Percentiles rank a stretch among this genome's conserved stretches.
phyloP scores from a whole-genome alignment of 805 yeast genomes.

The Ascoidea asiatica region DNA sequence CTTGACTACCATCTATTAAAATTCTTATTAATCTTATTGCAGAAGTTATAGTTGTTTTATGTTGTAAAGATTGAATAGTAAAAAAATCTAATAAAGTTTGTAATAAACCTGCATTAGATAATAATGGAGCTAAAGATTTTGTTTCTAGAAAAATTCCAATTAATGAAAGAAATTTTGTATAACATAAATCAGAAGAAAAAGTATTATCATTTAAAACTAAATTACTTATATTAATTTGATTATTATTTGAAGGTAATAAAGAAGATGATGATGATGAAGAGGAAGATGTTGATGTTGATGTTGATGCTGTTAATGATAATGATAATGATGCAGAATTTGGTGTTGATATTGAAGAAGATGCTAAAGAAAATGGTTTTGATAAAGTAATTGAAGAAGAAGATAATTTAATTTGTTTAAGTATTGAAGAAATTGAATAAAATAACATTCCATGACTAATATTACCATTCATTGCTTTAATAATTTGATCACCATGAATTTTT shows the following conservation, averaged over 20 bases:
- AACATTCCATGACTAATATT: constrained; percentile 77
- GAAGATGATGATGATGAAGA: too few relatives aligned
- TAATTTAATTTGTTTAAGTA: constrained; percentile 37
- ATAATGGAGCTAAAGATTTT: constrained; percentile 37
- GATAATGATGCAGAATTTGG: too few relatives aligned
- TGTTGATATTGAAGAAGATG: too few relatives aligned
- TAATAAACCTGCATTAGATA: constrained; percentile 67
- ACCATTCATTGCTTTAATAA: constrained; percentile 68
- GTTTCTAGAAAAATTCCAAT: constrained; percentile 48
- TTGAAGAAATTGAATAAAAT: constrained; percentile 55
- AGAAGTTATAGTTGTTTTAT: constrained; percentile 45
- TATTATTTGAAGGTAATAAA: too few relatives aligned
- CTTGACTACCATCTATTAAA: constrained; percentile 28
- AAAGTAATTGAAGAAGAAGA: too few relatives aligned
- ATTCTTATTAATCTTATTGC: constrained; percentile 45
- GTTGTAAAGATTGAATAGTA: constrained; percentile 33
- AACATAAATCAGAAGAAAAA: constrained; percentile 35
- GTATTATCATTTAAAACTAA: constrained; percentile 14
- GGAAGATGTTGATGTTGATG: too few relatives aligned
- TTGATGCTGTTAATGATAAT: too few relatives aligned
- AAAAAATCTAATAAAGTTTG: constrained; percentile 52
- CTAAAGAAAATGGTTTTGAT: too few relatives aligned
- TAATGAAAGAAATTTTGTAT: constrained; percentile 39
- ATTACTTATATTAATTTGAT: constrained; percentile 9
- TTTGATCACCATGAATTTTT: constrained; percentile 61